Conservation (phyloP, 139 green algal genomes). For the Tetraselmis chui region DNA sequence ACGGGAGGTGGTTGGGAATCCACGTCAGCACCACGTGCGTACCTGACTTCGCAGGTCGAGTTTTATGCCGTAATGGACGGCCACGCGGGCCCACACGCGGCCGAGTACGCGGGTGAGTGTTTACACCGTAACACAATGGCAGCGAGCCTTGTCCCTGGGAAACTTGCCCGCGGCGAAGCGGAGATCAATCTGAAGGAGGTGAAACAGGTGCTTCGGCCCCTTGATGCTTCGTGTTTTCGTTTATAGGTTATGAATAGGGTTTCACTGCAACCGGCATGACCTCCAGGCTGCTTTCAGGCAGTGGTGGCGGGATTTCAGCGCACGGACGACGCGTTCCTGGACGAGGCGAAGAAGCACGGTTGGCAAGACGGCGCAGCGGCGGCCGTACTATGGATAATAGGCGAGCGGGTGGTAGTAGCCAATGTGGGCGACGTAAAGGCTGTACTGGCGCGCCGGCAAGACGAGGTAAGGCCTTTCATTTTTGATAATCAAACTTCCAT, state of each 20-base stretch:
- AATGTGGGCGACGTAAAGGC: conserved; percentile 57
- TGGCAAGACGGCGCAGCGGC: conserved; percentile 56
- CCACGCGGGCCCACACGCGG: conserved; percentile 37
- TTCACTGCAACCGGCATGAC: too few relatives aligned
- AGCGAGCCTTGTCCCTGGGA: conserved; percentile 22
- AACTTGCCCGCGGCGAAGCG: conserved; percentile 2
- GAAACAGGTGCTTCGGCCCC: conserved; percentile 19
- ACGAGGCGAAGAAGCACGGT: conserved; percentile 20
- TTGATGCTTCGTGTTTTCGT: too few relatives aligned
- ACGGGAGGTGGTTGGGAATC: too few relatives aligned
- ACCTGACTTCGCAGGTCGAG: too few relatives aligned
- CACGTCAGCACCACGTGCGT: too few relatives aligned
- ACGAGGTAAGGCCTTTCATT: conserved; percentile 24
- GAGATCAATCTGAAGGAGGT: conserved; percentile 18
- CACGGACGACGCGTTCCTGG: conserved; percentile 33
- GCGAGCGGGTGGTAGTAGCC: conserved; percentile 43
- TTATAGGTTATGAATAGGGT: too few relatives aligned
- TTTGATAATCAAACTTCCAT: too few relatives aligned
- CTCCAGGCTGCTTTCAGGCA: too few relatives aligned
- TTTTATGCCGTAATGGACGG: conserved; percentile 45
- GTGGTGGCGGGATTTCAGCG: conserved; percentile 30
- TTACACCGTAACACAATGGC: conserved; percentile 25
- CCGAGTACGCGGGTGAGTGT: conserved; percentile 17
- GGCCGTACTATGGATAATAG: conserved; percentile 54
- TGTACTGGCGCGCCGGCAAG: conserved; percentile 38